A percentile compares a stretch with the other conserved stretches of the same genome.
These are phyloP conservation scores for Dactylellina drechsleri DNA, from an alignment of 2,329 filamentous ascomycete genomes.

Conservation along the genomic window DNA sequence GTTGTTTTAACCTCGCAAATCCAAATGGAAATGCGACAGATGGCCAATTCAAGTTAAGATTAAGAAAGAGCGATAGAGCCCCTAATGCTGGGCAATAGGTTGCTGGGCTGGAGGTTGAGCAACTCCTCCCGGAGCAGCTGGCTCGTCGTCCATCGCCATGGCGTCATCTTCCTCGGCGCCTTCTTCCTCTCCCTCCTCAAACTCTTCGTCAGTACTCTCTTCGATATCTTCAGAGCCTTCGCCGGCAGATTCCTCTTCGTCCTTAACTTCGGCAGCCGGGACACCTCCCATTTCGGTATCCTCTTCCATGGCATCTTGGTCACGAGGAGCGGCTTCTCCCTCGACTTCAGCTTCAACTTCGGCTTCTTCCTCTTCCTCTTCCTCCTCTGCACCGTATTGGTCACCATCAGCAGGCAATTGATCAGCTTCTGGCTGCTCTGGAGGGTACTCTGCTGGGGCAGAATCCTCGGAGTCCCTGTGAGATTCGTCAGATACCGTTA, in stretches of 20 bases:
- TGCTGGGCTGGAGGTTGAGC: conserved; percentile 17
- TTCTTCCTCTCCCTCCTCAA: conserved; percentile 81
- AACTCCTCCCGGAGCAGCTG: conserved; percentile 31
- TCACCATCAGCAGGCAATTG: conserved; percentile 81
- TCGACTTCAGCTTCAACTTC: conserved; percentile 67
- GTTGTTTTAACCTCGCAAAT: conserved; percentile 15
- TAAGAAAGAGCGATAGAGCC: background rate
- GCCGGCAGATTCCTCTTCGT: conserved; percentile 55
- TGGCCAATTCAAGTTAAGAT: background rate
- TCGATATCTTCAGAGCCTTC: conserved; percentile 67
- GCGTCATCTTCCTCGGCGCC: conserved; percentile 79
- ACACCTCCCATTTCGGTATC: conserved; percentile 80
- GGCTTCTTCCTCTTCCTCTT: conserved; percentile 75
- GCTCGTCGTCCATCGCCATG: conserved; percentile 69
- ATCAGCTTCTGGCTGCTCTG: conserved; percentile 96
- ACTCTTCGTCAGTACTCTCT: conserved; percentile 73
- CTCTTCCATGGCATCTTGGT: conserved; percentile 66
- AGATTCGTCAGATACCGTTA: conserved; percentile 1
- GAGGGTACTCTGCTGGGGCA: conserved; percentile 93
- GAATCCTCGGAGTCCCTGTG: conserved; percentile 95
- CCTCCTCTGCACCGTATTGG: conserved; percentile 81
- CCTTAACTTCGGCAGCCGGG: conserved; percentile 61
- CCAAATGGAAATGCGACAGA: conserved; percentile 4
- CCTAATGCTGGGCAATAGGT: background rate
- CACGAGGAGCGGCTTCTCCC: conserved; percentile 59